Conservation (phyloP, 495 filamentous ascomycete genomes). For the Penicillium cataractarum region DNA sequence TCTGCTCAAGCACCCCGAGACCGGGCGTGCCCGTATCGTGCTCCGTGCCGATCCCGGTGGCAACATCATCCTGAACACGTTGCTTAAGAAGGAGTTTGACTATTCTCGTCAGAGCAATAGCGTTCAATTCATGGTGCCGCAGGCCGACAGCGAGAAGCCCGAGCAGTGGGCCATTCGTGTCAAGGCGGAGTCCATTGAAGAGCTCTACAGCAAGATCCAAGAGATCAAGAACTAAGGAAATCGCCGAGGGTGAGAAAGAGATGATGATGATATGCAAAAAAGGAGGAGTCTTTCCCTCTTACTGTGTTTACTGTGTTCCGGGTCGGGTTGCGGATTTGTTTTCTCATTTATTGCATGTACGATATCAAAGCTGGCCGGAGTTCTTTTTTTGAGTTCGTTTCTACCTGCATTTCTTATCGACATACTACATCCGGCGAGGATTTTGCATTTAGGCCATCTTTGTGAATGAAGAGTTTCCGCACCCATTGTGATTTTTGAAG, state of each 20-base stretch:
- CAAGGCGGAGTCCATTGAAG: constrained; percentile 55
- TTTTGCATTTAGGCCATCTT: not conserved
- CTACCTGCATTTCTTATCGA: constrained; percentile 2
- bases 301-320: not conserved
- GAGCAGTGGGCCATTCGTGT: constrained; percentile 69
- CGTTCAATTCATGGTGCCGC: constrained; percentile 58
- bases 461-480: constrained; percentile 3
- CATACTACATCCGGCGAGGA: constrained; percentile 5
- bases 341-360: constrained; percentile 12
- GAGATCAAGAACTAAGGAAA: constrained; percentile 26
- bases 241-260: not conserved
- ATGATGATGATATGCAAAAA: not conserved
- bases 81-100: constrained; percentile 57
- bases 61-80: constrained; percentile 68
- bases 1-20: constrained; percentile 67
- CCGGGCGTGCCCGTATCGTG: constrained; percentile 63
- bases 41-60: constrained; percentile 71
- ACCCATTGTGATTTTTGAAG: not conserved
- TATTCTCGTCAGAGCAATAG: constrained; percentile 60
- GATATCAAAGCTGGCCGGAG: constrained; percentile 9
- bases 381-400: not conserved
- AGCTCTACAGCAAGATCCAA: constrained; percentile 36
- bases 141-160: constrained; percentile 49
- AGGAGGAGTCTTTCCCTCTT: not conserved
- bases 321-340: not conserved